These are phyloP conservation scores for Escovopsis sp. DNA, from an alignment of 2,329 filamentous ascomycete species.

Conservation along the genomic window DNA sequence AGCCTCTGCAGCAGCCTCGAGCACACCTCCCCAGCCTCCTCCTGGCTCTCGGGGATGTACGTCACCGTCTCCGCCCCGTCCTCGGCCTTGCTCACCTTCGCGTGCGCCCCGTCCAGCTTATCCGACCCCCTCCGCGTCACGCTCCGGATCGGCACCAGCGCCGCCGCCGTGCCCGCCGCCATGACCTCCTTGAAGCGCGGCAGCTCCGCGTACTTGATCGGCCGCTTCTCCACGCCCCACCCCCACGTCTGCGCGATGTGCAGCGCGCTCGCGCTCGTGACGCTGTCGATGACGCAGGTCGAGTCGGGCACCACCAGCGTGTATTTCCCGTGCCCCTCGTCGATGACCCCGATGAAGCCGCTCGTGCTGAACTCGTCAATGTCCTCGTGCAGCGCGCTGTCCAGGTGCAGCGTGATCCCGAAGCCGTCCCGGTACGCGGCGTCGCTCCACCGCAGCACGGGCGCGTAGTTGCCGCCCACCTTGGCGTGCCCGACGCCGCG, in stretches of 20 bases:
- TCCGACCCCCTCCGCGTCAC: constrained; percentile 51
- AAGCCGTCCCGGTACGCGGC: constrained; percentile 63
- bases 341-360: constrained; percentile 71
- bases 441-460: constrained; percentile 77
- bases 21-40: constrained; percentile 61
- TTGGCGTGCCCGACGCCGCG: constrained; percentile 85
- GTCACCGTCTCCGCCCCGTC: constrained; percentile 31
- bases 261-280: constrained; percentile 67
- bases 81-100: constrained; percentile 23
- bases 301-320: constrained; percentile 80
- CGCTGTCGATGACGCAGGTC: constrained; percentile 71
- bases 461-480: constrained; percentile 90
- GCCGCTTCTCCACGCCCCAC: constrained; percentile 67
- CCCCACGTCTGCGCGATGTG: constrained; percentile 64
- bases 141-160: constrained; percentile 79
- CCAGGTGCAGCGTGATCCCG: constrained; percentile 89
- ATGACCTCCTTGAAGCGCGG: constrained; percentile 55
- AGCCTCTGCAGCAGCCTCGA: constrained; percentile 58
- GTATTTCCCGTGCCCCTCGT: constrained; percentile 30
- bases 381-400: constrained; percentile 68
- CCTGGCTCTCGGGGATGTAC: constrained; percentile 38
- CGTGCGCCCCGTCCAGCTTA: constrained; percentile 16
- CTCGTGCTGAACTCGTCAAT: constrained; percentile 94
- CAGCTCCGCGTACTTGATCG: constrained; percentile 48
- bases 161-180: constrained; percentile 82